Base-by-base conservation (phyloP, 345 rosid species). In the Citrus inodora region DNA sequence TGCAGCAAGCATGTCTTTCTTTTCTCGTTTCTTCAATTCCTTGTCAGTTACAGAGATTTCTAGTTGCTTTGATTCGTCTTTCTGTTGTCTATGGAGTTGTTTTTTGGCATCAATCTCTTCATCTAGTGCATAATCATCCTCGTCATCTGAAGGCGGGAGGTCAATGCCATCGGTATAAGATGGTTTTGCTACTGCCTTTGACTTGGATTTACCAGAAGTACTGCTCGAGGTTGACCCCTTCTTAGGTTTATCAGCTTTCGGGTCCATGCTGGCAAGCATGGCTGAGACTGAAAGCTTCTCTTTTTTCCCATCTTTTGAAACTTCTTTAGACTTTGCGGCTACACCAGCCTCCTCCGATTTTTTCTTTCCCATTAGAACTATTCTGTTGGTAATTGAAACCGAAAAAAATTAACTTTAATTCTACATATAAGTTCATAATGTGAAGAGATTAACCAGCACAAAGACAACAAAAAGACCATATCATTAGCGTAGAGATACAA, bases 91-190 rank as follows among this genome's bases (percentile, higher is more conserved):
- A 55, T 46, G 79, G 21, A 55, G 70, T 67, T 70, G 70, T 71
- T 81, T 86, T 55, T 30, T 75, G 10, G 60, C 66, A n/a, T 79
- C 90, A 55, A 55, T 67, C 78, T 80, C 84, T n/a, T 82, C 94
- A 22, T 80, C 93, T 6, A 92, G 82, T 9, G 46, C 84, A 40
- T 75, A 67, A 16, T 60, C 88, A 1, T 91, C 98, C 77, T 92
- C 98, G 0, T 90, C 98, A 3, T 90, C 98, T 82, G 98, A 88
- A 14, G 98, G 92, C 79, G 97, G 98, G 72, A 96, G 97, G 85
- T 94, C 99, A 37, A 91, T 79, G 6, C 86, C 98, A 76, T 94
- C 99, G 4, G 85, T 91, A 76, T 96, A 96, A 42, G 98, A 86
- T 1, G 90, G 73, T 65, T 92, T 90, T 6, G 88, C 78, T 76